These are phyloP conservation scores for Ogataea ganodermae DNA, from an alignment of 805 yeast genomes.

Conservation along the genomic window DNA sequence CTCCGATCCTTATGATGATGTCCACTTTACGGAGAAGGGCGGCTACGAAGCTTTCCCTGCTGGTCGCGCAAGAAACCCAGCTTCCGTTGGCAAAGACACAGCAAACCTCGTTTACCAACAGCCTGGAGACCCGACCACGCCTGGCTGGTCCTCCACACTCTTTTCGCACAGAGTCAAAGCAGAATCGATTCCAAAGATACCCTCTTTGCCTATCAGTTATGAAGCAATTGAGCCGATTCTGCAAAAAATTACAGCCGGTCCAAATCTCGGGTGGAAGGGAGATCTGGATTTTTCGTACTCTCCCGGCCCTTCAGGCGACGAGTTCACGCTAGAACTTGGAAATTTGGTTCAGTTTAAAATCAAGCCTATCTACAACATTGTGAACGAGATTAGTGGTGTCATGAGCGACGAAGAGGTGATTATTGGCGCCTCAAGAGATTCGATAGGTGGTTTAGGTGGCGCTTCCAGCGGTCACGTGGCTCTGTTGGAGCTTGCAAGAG, in stretches of 20 bases:
- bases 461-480: constrained; percentile 53
- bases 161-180: constrained; percentile 44
- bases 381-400: constrained; percentile 58
- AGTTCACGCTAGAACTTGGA: constrained; percentile 37
- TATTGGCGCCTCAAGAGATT: constrained; percentile 58
- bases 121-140: constrained; percentile 81
- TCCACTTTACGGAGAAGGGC: constrained; percentile 51
- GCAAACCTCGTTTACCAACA: constrained; percentile 56
- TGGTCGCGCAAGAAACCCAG: constrained; percentile 67
- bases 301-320: constrained; percentile 45
- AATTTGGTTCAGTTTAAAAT: constrained; percentile 45
- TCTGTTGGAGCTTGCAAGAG: constrained; percentile 54
- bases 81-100: constrained; percentile 62
- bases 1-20: constrained; percentile 62
- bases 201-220: constrained; percentile 53
- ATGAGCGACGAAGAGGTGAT: constrained; percentile 52
- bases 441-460: constrained; percentile 52
- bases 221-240: constrained; percentile 46
- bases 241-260: constrained; percentile 41
- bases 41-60: constrained; percentile 61
- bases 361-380: constrained; percentile 49
- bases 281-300: constrained; percentile 45
- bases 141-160: constrained; percentile 62
- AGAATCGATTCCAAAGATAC: constrained; percentile 49
- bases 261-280: constrained; percentile 41